phyloP scores from a whole-genome alignment of 345 rosid genomes.

The Noccaea bulbosa region DNA sequence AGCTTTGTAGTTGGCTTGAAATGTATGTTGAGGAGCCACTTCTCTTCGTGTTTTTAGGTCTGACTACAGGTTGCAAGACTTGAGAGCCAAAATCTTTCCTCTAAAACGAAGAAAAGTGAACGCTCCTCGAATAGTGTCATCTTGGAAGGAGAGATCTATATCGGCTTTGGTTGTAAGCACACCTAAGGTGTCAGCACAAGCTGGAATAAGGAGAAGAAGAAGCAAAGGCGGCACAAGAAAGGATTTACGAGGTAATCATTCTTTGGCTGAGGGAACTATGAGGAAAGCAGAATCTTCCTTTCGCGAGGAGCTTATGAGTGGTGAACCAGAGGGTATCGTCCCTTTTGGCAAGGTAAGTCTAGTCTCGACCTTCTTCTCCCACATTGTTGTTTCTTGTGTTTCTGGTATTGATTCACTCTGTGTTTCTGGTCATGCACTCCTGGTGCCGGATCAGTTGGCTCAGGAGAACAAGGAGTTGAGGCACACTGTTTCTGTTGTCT shows the following conservation, averaged over 20 bases:
- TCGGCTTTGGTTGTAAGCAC: constrained; percentile 78
- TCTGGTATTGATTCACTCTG: not conserved
- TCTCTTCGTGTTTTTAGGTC: constrained; percentile 50
- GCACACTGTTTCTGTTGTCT: not conserved
- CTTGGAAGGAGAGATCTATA: constrained; percentile 88
- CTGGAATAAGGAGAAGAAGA: constrained; percentile 69
- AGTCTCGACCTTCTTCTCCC: not conserved
- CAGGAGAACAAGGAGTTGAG: constrained; percentile 2
- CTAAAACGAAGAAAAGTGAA: constrained; percentile 63
- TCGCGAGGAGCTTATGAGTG: too few relatives aligned
- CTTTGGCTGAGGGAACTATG: constrained; percentile 47
- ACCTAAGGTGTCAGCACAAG: constrained; percentile 63
- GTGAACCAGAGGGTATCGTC: not conserved
- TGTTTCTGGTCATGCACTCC: not conserved
- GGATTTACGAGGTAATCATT: constrained; percentile 54
- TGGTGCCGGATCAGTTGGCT: not conserved
- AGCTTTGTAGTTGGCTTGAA: not conserved
- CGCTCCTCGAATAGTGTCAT: constrained; percentile 55
- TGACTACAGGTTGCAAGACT: constrained; percentile 80
- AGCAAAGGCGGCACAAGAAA: constrained; percentile 61
- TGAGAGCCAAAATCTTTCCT: constrained; percentile 82
- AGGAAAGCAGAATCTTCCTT: constrained; percentile 52
- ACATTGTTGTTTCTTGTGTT: not conserved
- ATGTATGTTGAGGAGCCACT: constrained; percentile 14
- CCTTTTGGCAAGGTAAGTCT: not conserved